Conservation (phyloP, 306 rosid species). For the Chamaecrista fasciculata region DNA sequence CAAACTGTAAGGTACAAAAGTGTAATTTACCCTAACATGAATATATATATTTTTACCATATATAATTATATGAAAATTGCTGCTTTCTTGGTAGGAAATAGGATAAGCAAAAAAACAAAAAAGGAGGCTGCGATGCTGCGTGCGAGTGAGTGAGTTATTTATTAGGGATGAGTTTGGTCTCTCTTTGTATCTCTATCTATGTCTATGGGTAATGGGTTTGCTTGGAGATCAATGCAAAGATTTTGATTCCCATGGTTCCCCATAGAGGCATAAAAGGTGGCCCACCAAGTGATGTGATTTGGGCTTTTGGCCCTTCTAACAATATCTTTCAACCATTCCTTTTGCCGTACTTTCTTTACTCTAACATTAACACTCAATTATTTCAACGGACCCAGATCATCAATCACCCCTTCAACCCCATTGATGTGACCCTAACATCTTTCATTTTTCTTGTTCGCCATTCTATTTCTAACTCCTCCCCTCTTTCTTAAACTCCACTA, state of each 20-base stretch:
- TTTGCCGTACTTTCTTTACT: constrained; percentile 18
- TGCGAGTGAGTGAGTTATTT: too few relatives aligned
- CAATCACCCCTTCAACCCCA: background rate
- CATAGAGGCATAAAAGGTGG: constrained; percentile 39
- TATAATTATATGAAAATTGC: too few relatives aligned
- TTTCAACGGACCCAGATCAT: background rate
- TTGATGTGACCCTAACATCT: background rate
- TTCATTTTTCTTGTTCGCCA: too few relatives aligned
- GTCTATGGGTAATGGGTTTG: constrained; percentile 29
- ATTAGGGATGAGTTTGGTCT: too few relatives aligned
- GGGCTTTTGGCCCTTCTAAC: background rate
- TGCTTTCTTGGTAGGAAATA: too few relatives aligned
- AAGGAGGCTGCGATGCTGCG: too few relatives aligned
- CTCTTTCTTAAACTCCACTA: background rate
- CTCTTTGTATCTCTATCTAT: too few relatives aligned
- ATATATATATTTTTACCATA: too few relatives aligned
- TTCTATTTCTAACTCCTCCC: too few relatives aligned
- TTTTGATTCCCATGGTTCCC: constrained; percentile 69
- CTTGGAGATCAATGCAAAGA: constrained; percentile 47
- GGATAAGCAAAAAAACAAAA: too few relatives aligned
- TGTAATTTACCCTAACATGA: too few relatives aligned
- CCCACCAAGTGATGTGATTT: constrained; percentile 39
- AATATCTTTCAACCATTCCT: background rate
- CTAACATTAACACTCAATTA: background rate
- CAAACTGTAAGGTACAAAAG: too few relatives aligned